Conservation (phyloP, 2,329 filamentous ascomycete genomes). For the Aurifilum marmelostoma region DNA sequence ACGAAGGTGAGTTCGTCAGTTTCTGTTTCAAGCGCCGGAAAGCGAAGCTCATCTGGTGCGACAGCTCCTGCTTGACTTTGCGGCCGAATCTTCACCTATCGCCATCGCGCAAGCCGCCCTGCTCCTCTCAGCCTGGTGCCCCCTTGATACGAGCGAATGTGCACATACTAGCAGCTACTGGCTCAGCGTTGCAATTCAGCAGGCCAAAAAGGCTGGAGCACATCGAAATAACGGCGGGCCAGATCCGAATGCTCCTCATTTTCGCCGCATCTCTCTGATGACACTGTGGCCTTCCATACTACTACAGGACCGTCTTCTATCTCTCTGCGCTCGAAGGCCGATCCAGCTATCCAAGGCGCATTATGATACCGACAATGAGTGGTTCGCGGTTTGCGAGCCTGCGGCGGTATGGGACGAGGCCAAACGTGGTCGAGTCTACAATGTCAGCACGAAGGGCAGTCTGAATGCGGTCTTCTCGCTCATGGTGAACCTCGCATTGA, state of each 20-base stretch:
- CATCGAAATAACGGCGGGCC: slow-evolving; percentile 33
- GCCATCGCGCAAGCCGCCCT: slow-evolving; percentile 47
- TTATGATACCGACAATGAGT: slow-evolving; percentile 36
- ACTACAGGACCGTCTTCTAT: slow-evolving; percentile 41
- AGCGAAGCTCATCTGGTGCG: not conserved
- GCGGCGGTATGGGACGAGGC: slow-evolving; percentile 42
- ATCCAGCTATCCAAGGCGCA: slow-evolving; percentile 40
- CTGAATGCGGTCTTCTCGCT: slow-evolving; percentile 50
- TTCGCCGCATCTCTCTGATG: slow-evolving; percentile 35
- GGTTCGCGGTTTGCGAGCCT: slow-evolving; percentile 45
- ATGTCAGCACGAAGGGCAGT: slow-evolving; percentile 47
- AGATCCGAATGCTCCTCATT: not conserved
- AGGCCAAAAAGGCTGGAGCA: slow-evolving; percentile 50
- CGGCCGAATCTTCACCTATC: slow-evolving; percentile 47
- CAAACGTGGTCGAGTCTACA: slow-evolving; percentile 49
- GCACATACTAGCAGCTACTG: slow-evolving; percentile 44
- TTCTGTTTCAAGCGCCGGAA: not conserved
- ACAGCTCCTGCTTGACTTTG: slow-evolving; percentile 48
- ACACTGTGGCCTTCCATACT: slow-evolving; percentile 45
- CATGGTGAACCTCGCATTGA: slow-evolving; percentile 49
- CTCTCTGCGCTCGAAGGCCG: slow-evolving; percentile 40
- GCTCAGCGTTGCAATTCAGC: slow-evolving; percentile 54
- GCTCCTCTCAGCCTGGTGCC: slow-evolving; percentile 49
- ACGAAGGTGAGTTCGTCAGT: slow-evolving; percentile 40
- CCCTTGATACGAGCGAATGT: slow-evolving; percentile 32